Evolutionary conservation across 192 early-diverging fungal species (phyloP), one percentile per base, ranked within the genome.

Genomic region (Paraglomus occultum): DNA sequence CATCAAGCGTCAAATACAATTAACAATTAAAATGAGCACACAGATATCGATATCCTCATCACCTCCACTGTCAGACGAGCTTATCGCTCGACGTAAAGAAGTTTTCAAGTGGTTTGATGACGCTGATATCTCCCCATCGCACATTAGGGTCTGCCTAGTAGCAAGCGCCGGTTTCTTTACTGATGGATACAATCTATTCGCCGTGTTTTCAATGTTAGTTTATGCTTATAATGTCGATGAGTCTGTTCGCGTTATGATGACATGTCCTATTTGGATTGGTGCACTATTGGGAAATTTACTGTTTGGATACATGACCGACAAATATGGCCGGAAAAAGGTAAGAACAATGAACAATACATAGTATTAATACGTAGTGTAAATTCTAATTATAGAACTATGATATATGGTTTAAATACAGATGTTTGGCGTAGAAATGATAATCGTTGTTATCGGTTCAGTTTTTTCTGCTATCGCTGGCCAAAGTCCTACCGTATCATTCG

Each of bases 111-210:
- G 73, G 80, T 82, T 84, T 59, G 89, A 90, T 68, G 86, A 86
- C 67, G 87, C 84, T 23, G 83, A 88, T 69, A 88, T 90, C 66
- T 80, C 80, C 76, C 87, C 85, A 86, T 88, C 86, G 74, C 84
- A 84, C 66, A 73, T 87, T 67, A 82, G 85, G 55, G 82, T 87
- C 39, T 83, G 83, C 71, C 54, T 90, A 39, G 83, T 85, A 20
- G 81, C 85, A 6, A 85, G 85, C 64, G 85, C 87, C 47, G 89
- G 92, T 75, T 93, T 95, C 80, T 88, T 95, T 73, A 92, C 91
- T 64, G 93, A 97, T 77, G 88, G 92, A 18, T 95, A 95, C 77
- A 94, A 95, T 83, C 87, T 93, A 88, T 94, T 68, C 95, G 95
- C 75, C 69, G 89, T 91, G n/a, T 83, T 91, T 20, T 89, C 91